These are phyloP conservation scores for Cladorrhinum sp. DNA, from an alignment of 2,329 filamentous ascomycete genomes.

Conservation along the genomic window DNA sequence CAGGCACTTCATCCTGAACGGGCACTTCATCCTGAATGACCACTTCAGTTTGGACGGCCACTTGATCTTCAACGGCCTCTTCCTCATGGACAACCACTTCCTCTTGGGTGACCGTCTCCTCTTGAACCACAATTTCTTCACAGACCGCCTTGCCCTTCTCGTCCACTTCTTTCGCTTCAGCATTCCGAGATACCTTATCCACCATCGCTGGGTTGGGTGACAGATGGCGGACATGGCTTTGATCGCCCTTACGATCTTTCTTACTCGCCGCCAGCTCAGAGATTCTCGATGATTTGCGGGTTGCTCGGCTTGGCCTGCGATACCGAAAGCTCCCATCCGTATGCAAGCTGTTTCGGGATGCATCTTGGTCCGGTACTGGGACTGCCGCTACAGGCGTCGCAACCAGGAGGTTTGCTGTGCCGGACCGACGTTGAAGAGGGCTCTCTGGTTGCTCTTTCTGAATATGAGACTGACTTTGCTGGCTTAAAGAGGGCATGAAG, in stretches of 20 bases:
- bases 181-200: background rate
- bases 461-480: background rate
- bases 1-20: background rate
- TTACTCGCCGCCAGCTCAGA: background rate
- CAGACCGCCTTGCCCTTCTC: background rate
- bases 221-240: background rate
- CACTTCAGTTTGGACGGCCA: background rate
- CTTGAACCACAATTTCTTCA: background rate
- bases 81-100: background rate
- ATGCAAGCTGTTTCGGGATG: conserved; percentile 4
- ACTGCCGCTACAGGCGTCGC: background rate
- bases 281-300: background rate
- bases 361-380: background rate
- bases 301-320: conserved; percentile 10
- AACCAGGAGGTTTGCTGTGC: background rate
- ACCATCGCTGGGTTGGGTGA: background rate
- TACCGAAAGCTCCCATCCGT: conserved; percentile 26
- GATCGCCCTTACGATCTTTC: background rate
- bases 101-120: background rate
- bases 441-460: background rate
- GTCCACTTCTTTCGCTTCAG: background rate
- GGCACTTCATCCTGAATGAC: background rate
- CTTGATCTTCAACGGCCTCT: background rate
- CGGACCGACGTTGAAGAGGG: background rate
- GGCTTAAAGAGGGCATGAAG: background rate